A percentile compares a stretch with the other conserved stretches of the same genome.
Conservation (phyloP, 2,329 filamentous ascomycete species). For the Fonsecaea monophora region DNA sequence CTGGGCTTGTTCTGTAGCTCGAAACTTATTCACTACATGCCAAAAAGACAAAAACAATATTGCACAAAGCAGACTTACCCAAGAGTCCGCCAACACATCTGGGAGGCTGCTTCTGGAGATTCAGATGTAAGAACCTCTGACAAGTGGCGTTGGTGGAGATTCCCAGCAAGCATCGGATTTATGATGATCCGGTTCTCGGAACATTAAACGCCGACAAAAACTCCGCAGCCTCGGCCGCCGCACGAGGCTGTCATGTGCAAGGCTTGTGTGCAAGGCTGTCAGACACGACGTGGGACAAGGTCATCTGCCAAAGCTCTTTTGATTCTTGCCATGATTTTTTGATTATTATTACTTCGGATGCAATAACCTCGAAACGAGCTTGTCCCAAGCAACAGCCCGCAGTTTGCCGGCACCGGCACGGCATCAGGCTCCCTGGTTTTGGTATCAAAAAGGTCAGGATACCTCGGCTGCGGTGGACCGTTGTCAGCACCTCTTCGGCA, state of each 20-base stretch:
- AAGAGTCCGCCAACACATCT: no score
- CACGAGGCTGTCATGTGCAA: neutral
- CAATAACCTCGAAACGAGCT: conserved; percentile 3
- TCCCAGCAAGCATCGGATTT: no score
- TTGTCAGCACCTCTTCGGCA: neutral
- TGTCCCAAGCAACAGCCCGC: neutral
- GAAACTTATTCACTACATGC: neutral
- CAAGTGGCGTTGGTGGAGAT: no score
- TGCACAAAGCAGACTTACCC: neutral
- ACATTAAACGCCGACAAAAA: neutral
- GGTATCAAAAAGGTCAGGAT: neutral
- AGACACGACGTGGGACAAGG: neutral
- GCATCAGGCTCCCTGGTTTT: neutral
- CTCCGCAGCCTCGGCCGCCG: no score
- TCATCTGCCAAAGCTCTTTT: neutral
- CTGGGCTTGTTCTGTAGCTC: neutral
- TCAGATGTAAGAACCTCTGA: no score
- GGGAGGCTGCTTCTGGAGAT: no score
- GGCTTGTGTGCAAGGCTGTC: neutral
- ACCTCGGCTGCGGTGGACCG: neutral
- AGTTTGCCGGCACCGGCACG: neutral
- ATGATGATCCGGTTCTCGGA: neutral
- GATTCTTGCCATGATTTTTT: neutral
- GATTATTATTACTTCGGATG: neutral
- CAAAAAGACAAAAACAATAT: neutral